phyloP scores from a whole-genome alignment of 345 rosid species.

The Brassica rapa region DNA sequence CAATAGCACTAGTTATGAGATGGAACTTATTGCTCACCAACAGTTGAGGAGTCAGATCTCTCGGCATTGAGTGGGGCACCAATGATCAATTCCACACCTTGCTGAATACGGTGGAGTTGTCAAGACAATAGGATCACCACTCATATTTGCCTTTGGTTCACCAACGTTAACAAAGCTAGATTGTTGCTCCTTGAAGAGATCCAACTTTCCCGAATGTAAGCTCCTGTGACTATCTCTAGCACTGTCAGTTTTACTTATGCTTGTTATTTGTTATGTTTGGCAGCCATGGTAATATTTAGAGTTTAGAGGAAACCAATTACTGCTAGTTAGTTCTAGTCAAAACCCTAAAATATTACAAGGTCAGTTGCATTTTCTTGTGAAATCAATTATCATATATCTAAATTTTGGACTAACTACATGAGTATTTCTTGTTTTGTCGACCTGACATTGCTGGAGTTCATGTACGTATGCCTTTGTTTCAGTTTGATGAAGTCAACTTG shows the following conservation, averaged over 20 bases:
- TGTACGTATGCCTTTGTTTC: background rate
- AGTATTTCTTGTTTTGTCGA: background rate
- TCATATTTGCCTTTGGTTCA: constrained; percentile 47
- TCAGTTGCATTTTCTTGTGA: background rate
- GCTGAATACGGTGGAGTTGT: no score
- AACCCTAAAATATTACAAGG: constrained; percentile 28
- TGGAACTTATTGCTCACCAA: constrained; percentile 47
- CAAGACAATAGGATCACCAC: no score
- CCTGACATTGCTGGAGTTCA: constrained; percentile 7
- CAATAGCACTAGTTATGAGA: background rate
- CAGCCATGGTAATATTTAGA: background rate
- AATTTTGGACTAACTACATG: background rate
- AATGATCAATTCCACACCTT: no score
- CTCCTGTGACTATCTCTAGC: background rate
- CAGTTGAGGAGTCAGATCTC: constrained; percentile 74
- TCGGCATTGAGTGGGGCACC: constrained; percentile 63
- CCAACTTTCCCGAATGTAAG: constrained; percentile 32
- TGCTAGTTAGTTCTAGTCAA: background rate
- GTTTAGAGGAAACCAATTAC: constrained; percentile 8
- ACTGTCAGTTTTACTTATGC: background rate
- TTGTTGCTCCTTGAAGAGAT: constrained; percentile 52
- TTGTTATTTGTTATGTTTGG: background rate
- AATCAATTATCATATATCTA: background rate
- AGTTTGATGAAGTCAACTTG: background rate
- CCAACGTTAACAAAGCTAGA: constrained; percentile 59